Percentiles rank a stretch among this genome's conserved stretches.
Evolutionary conservation across 2,329 filamentous ascomycete genomes (phyloP).

Genomic region (Sarocladium kiliense): DNA sequence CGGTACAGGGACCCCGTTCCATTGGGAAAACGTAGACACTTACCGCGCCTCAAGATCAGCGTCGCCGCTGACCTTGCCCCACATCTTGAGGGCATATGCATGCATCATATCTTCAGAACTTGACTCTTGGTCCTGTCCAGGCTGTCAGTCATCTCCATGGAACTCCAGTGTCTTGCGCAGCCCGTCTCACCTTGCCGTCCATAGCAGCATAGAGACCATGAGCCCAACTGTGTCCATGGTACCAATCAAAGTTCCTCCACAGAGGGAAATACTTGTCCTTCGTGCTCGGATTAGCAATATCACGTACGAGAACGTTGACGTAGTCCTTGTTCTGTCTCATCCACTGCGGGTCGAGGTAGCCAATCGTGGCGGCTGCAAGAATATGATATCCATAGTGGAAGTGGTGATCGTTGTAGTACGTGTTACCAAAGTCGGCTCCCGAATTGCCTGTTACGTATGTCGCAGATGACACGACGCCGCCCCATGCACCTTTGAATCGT

Average conservation of each 20-base stretch:
- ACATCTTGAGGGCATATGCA: constrained; percentile 87
- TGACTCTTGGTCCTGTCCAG: constrained; percentile 64
- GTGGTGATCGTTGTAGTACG: constrained; percentile 67
- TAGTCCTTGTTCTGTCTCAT: constrained; percentile 67
- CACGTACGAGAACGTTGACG: constrained; percentile 79
- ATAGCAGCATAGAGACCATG: constrained; percentile 66
- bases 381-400: constrained; percentile 88
- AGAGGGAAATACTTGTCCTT: constrained; percentile 74
- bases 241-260: constrained; percentile 87
- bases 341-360: constrained; percentile 72
- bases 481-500: constrained; percentile 56
- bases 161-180: neutral
- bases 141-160: neutral
- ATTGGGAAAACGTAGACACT: constrained; percentile 12
- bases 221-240: constrained; percentile 90
- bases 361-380: constrained; percentile 79
- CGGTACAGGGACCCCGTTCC: constrained; percentile 6
- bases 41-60: constrained; percentile 70
- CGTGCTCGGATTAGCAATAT: constrained; percentile 69
- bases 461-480: constrained; percentile 72
- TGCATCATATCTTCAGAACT: constrained; percentile 88
- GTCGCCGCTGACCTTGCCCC: constrained; percentile 77
- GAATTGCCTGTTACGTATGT: constrained; percentile 65
- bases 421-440: constrained; percentile 83
- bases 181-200: constrained; percentile 59